A percentile compares a stretch with the other conserved stretches of the same genome.
Conservation (phyloP, 31 red algal genomes). For the Odonthalia washingtoniensis region DNA sequence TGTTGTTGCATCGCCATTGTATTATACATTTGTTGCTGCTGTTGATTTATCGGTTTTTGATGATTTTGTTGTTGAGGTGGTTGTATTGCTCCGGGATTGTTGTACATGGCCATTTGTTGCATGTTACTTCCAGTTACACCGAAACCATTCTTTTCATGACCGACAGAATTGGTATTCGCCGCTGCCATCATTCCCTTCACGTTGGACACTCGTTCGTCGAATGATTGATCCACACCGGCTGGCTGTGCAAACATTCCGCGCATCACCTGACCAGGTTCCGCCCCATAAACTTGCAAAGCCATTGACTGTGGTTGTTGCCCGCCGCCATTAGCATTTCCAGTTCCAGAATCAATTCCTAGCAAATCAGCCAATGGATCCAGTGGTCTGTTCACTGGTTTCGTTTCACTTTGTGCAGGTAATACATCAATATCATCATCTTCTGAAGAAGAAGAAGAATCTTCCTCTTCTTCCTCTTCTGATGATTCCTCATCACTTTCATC, state of each 20-base stretch:
- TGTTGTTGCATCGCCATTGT: constrained; percentile 84
- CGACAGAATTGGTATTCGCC: not conserved
- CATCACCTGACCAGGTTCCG: constrained; percentile 39
- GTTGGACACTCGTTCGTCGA: constrained; percentile 81
- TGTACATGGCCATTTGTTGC: constrained; percentile 54
- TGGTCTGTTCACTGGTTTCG: constrained; percentile 53
- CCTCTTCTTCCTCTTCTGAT: constrained; percentile 34
- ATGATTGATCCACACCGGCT: constrained; percentile 68
- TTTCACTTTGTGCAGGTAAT: constrained; percentile 66
- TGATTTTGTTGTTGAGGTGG: constrained; percentile 53
- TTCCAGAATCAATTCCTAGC: constrained; percentile 73
- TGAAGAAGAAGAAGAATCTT: constrained; percentile 51
- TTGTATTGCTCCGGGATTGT: not conserved
- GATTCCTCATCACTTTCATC: constrained; percentile 19
- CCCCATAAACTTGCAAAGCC: constrained; percentile 71
- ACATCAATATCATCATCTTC: constrained; percentile 83
- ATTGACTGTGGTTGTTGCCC: constrained; percentile 39
- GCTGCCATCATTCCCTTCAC: constrained; percentile 81
- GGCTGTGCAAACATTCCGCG: constrained; percentile 71
- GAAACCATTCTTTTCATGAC: constrained; percentile 59
- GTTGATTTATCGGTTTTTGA: too few species aligned
- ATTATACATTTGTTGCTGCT: constrained; percentile 79
- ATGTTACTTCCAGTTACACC: constrained; percentile 76
- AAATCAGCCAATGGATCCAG: constrained; percentile 84
- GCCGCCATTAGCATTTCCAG: not conserved